phyloP scores from a whole-genome alignment of 176 grass and related monocot genomes.

The Paspalum notatum region DNA sequence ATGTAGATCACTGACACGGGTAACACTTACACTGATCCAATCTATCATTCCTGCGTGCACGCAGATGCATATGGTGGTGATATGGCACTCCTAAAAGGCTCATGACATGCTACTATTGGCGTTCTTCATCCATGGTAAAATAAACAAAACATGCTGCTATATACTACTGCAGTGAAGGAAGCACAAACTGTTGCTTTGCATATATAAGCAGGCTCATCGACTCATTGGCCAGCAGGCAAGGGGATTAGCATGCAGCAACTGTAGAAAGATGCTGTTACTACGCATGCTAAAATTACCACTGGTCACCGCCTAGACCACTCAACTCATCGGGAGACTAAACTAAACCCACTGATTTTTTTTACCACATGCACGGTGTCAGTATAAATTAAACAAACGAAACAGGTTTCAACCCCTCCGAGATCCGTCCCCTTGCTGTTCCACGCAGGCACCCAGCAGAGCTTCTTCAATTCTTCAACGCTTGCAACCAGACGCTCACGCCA shows the following conservation, averaged over 20 bases:
- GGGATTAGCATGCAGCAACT: too few relatives aligned
- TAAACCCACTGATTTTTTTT: conserved; percentile 31
- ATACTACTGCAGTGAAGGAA: too few relatives aligned
- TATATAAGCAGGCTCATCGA: background rate
- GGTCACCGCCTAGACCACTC: background rate
- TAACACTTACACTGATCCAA: background rate
- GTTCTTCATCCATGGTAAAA: too few relatives aligned
- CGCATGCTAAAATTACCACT: background rate
- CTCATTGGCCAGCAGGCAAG: background rate
- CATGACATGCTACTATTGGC: too few relatives aligned
- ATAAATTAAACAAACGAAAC: conserved; percentile 1
- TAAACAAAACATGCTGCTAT: too few relatives aligned
- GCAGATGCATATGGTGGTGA: background rate
- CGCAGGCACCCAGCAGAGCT: background rate
- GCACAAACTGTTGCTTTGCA: too few relatives aligned
- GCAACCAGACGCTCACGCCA: conserved; percentile 62
- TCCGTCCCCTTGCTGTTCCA: background rate
- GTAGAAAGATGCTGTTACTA: too few relatives aligned
- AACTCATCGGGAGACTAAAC: conserved; percentile 23
- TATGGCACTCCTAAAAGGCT: background rate
- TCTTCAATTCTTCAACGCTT: conserved; percentile 70
- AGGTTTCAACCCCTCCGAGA: conserved; percentile 19
- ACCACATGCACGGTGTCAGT: background rate
- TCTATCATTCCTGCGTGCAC: too few relatives aligned
- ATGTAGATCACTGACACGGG: background rate